A percentile compares a stretch with the other conserved stretches of the same genome.
Evolutionary conservation across 805 yeast genomes (phyloP).

Genomic region (Kuraishia hungarica): DNA sequence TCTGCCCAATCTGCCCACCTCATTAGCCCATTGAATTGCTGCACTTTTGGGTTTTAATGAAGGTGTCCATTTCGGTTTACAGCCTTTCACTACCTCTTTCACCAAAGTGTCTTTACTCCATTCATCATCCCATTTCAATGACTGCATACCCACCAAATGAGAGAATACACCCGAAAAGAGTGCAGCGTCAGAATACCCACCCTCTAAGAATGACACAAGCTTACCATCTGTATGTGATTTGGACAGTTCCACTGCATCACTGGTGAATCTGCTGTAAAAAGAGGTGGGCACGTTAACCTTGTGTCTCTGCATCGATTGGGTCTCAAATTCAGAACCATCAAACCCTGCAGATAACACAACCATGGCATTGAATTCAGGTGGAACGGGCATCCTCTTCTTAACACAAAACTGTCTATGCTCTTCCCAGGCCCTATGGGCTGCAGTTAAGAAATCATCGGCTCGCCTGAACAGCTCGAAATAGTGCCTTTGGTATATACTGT

Average conservation of each 20-base stretch:
- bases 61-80: slow-evolving; percentile 58
- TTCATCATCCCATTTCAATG: slow-evolving; percentile 45
- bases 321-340: slow-evolving; percentile 80
- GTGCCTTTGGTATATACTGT: slow-evolving; percentile 46
- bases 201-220: slow-evolving; percentile 65
- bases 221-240: slow-evolving; percentile 53
- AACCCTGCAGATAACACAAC: slow-evolving; percentile 81
- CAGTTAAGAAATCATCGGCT: slow-evolving; percentile 56
- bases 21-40: slow-evolving; percentile 54
- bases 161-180: slow-evolving; percentile 72
- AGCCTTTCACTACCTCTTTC: slow-evolving; percentile 59
- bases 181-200: slow-evolving; percentile 83
- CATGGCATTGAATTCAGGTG: slow-evolving; percentile 38
- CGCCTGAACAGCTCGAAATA: slow-evolving; percentile 55
- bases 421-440: slow-evolving; percentile 36
- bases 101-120: slow-evolving; percentile 61
- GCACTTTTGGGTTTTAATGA: slow-evolving; percentile 39
- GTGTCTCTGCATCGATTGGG: slow-evolving; percentile 80
- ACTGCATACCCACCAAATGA: slow-evolving; percentile 65
- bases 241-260: slow-evolving; percentile 64
- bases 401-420: slow-evolving; percentile 7
- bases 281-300: slow-evolving; percentile 75
- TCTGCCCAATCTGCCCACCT: slow-evolving; percentile 53
- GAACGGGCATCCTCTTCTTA: slow-evolving; percentile 29
- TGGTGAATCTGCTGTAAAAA: slow-evolving; percentile 64